Percentiles rank a stretch among this genome's conserved stretches.
Conservation (phyloP, 176 grass and related monocot genomes). For the Oryza punctata region DNA sequence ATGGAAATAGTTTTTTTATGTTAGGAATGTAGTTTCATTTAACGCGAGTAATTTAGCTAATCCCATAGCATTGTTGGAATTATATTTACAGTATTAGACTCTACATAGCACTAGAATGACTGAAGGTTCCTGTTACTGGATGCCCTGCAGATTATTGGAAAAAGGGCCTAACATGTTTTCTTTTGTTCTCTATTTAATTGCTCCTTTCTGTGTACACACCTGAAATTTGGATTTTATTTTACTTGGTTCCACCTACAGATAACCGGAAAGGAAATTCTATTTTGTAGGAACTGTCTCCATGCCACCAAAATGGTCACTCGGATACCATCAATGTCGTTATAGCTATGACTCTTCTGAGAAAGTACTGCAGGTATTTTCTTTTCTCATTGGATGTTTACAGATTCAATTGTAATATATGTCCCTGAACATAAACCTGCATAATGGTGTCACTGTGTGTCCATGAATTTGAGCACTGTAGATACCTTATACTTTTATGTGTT, state of each 20-base stretch:
- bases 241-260: too few species aligned
- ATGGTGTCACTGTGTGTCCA: too few species aligned
- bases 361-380: slow-evolving; percentile 19
- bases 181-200: slow-evolving; percentile 1
- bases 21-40: neutral
- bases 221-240: too few species aligned
- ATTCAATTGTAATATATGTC: too few species aligned
- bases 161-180: too few species aligned
- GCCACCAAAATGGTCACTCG: neutral
- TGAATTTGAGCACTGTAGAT: too few species aligned
- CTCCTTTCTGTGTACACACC: neutral
- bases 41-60: neutral
- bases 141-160: too few species aligned
- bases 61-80: neutral
- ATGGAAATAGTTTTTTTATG: neutral
- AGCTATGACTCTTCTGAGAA: slow-evolving; percentile 1
- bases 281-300: slow-evolving; percentile 42
- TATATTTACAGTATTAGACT: neutral
- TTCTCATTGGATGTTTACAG: neutral
- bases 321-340: neutral
- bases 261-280: neutral
- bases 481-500: too few species aligned
- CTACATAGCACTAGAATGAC: too few species aligned
- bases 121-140: too few species aligned
- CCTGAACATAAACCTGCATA: too few species aligned